These are phyloP conservation scores for Phlyctochytrium bullatum DNA, from an alignment of 192 early-diverging fungal species.

Conservation along the genomic window DNA sequence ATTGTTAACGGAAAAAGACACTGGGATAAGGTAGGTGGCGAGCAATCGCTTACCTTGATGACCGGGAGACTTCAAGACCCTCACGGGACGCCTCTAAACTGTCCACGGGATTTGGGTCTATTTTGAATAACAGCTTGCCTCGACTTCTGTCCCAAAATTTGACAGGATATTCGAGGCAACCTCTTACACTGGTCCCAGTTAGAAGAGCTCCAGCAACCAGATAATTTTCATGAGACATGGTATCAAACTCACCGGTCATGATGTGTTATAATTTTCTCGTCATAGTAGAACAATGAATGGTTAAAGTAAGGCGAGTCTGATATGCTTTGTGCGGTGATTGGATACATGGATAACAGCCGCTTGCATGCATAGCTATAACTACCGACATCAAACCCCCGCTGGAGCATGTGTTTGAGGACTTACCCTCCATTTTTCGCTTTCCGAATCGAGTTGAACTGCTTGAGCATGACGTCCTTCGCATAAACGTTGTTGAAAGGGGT, in stretches of 20 bases:
- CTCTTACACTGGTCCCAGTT: background rate
- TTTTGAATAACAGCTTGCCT: slow-evolving; percentile 56
- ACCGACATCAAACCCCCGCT: background rate
- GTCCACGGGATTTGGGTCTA: slow-evolving; percentile 44
- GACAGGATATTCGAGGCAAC: slow-evolving; percentile 47
- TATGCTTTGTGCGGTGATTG: slow-evolving; percentile 61
- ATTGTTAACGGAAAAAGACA: slow-evolving; percentile 6
- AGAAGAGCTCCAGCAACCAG: background rate
- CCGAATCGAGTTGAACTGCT: slow-evolving; percentile 53
- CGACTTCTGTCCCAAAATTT: slow-evolving; percentile 64
- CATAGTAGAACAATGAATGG: slow-evolving; percentile 60
- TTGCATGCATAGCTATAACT: slow-evolving; percentile 59
- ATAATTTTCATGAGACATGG: no score
- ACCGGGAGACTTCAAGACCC: no score
- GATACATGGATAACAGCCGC: slow-evolving; percentile 55
- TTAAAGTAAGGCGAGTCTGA: slow-evolving; percentile 69
- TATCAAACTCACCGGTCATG: slow-evolving; percentile 59
- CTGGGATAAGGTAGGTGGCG: background rate
- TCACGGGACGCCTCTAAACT: background rate
- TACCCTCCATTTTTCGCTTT: slow-evolving; percentile 76
- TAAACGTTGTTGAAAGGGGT: slow-evolving; percentile 53
- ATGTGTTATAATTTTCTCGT: slow-evolving; percentile 63
- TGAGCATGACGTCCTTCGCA: slow-evolving; percentile 54
- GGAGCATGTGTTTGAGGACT: slow-evolving; percentile 3
- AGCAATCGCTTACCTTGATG: background rate